Evolutionary conservation across 2,329 filamentous ascomycete genomes (phyloP), one percentile per base, ranked within the genome.

Genomic region (Parascedosporium putredinis): DNA sequence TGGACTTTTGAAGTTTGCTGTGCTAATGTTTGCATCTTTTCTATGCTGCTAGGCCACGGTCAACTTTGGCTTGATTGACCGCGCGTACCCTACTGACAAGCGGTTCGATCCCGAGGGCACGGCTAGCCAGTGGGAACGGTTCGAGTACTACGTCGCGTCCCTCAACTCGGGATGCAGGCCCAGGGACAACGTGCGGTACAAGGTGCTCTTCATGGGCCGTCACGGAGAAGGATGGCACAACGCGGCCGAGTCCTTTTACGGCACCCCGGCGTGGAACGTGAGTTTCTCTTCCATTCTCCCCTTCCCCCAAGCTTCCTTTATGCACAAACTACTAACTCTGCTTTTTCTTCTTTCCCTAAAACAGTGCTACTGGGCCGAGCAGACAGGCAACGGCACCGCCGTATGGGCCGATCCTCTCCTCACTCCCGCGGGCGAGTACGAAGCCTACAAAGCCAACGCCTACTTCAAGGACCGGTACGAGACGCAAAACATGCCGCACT

Each of bases 221-320:
- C 84, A 88, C 59, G 84, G 84, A 20, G 75, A 88, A 63, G 84
- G 84, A 10, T 78, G 68, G 56, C 76, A 81, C 55, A 81, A 81
- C 55, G 72, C 71, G 5, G 83, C 82, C 12, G 79, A 86, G 63
- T 68, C 70, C 24, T 83, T 72, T 60, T 86, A 84, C 56, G 82
- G 82, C 44, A 86, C 81, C 0, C 74, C 78, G 1, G 78, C 77
- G 2, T 86, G 83, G 83, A 82, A 86, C 60, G 78, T 77, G 62
- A 57, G 75, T 66, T 14, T 22, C 10, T 1, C 20, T 12, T n/a
- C 27, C 12, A 3, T 4, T 34, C 4, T 14, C 31, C 14, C 31
- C 16, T 16, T 22, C 24, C 4, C 29, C n/a, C 46, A 18, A 10
- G 3, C 31, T 7, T 3, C 31, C 3, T 22, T 12, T n/a, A 20